Evolutionary conservation across 2,329 filamentous ascomycete species (phyloP).

Genomic region (Tolypocladium cylindrosporum): DNA sequence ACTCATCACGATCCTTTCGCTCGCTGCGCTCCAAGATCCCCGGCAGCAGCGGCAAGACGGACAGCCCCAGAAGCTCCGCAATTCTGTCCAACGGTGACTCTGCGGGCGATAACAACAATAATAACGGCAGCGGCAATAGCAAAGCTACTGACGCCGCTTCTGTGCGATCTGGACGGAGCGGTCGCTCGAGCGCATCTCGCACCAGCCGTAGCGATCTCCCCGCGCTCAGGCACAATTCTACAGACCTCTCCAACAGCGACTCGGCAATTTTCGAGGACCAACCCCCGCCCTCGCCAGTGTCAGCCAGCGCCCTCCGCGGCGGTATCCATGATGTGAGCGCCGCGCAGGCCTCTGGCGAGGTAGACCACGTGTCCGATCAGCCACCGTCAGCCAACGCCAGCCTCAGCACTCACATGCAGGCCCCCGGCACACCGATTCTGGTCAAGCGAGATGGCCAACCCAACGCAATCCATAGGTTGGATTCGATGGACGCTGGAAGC

Average conservation of each 20-base stretch:
- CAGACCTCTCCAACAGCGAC: slow-evolving; percentile 28
- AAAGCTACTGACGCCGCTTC: slow-evolving; percentile 61
- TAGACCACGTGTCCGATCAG: slow-evolving; percentile 87
- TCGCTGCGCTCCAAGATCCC: slow-evolving; percentile 85
- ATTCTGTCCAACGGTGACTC: slow-evolving; percentile 53
- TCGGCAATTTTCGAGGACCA: slow-evolving; percentile 40
- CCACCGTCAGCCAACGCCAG: slow-evolving; percentile 61
- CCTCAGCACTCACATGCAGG: slow-evolving; percentile 47
- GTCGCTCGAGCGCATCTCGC: slow-evolving; percentile 37
- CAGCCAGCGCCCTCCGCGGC: slow-evolving; percentile 61
- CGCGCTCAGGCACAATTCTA: slow-evolving; percentile 28
- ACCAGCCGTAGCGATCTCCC: slow-evolving; percentile 34
- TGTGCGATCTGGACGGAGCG: slow-evolving; percentile 60
- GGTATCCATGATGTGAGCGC: slow-evolving; percentile 71
- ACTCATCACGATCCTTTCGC: slow-evolving; percentile 79
- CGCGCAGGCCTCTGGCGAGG: slow-evolving; percentile 79
- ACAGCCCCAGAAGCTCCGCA: slow-evolving; percentile 72
- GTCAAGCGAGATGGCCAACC: slow-evolving; percentile 67
- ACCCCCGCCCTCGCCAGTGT: slow-evolving; percentile 77
- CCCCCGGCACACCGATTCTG: slow-evolving; percentile 81
- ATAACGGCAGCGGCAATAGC: neutral
- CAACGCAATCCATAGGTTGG: slow-evolving; percentile 47
- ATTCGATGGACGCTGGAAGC: slow-evolving; percentile 31
- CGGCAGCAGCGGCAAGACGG: slow-evolving; percentile 55
- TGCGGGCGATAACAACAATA: slow-evolving; percentile 39